Percentiles rank a stretch among this genome's conserved stretches.
These are phyloP conservation scores for Cadophora sp. DNA, from an alignment of 2,329 filamentous ascomycete species.

Conservation along the genomic window DNA sequence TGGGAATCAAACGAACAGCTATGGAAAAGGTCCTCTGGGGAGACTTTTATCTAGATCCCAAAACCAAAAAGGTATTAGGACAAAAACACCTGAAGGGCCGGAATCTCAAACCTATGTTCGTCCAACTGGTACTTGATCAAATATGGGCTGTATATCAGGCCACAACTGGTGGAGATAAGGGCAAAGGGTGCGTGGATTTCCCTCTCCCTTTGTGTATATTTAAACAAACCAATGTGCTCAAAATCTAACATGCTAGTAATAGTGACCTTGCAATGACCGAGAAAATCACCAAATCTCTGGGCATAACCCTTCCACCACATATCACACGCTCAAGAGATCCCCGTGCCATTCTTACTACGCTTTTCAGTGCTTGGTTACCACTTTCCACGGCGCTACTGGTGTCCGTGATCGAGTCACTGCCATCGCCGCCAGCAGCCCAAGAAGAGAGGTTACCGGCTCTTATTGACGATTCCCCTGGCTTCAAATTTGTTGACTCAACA, in stretches of 20 bases:
- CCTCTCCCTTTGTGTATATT: constrained; percentile 43
- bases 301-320: constrained; percentile 83
- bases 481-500: constrained; percentile 69
- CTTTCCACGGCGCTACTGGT: constrained; percentile 91
- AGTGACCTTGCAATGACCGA: constrained; percentile 82
- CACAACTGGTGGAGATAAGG: constrained; percentile 80
- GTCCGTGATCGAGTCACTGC: constrained; percentile 91
- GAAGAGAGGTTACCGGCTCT: constrained; percentile 79
- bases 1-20: constrained; percentile 87
- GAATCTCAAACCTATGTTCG: constrained; percentile 94
- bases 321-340: constrained; percentile 84
- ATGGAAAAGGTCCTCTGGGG: constrained; percentile 98
- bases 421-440: constrained; percentile 83
- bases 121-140: constrained; percentile 92
- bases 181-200: constrained; percentile 72
- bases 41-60: constrained; percentile 94
- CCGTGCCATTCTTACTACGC: constrained; percentile 79
- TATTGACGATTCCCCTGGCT: constrained; percentile 80
- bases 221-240: constrained; percentile 28
- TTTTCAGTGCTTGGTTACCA: constrained; percentile 91
- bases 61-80: constrained; percentile 91
- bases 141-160: constrained; percentile 97
- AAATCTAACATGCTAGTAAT: constrained; percentile 42
- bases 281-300: constrained; percentile 93
- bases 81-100: constrained; percentile 93